Evolutionary conservation across 495 filamentous ascomycete genomes (phyloP).

Genomic region (Hypoxylon lenormandii): DNA sequence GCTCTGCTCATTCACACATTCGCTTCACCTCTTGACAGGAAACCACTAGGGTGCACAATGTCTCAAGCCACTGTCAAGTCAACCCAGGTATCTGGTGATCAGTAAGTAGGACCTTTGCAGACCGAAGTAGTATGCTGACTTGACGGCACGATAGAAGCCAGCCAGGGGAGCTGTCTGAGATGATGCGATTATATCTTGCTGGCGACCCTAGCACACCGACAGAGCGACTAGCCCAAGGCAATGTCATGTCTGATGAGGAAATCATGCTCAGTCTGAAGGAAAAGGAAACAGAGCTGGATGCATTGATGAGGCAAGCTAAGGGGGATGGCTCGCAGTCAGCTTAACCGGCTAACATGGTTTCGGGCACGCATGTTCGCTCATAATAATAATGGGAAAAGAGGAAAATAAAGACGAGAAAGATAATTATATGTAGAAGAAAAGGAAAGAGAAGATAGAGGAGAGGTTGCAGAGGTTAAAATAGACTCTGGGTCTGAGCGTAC

Average conservation of each 20-base stretch:
- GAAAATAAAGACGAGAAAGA: background rate
- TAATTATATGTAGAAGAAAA: background rate
- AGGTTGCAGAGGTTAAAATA: slow-evolving; percentile 33
- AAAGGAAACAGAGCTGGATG: slow-evolving; percentile 22
- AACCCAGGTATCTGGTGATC: slow-evolving; percentile 15
- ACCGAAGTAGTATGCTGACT: slow-evolving; percentile 2
- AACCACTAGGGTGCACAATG: slow-evolving; percentile 12
- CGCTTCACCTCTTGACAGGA: background rate
- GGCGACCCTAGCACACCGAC: slow-evolving; percentile 35
- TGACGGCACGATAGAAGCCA: background rate
- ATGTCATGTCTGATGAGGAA: slow-evolving; percentile 25
- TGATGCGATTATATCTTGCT: slow-evolving; percentile 43
- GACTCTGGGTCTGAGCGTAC: slow-evolving; percentile 27
- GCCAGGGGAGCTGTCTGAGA: slow-evolving; percentile 15
- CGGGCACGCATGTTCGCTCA: background rate
- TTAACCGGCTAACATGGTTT: background rate
- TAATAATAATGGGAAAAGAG: background rate
- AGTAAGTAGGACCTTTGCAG: slow-evolving; percentile 28
- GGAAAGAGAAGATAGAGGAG: background rate
- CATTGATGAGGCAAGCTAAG: slow-evolving; percentile 26
- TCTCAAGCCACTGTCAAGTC: slow-evolving; percentile 24
- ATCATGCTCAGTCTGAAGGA: slow-evolving; percentile 11
- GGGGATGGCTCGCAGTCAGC: slow-evolving; percentile 1
- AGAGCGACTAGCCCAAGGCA: slow-evolving; percentile 43
- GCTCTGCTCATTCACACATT: background rate